These are phyloP conservation scores for Triangularia setosa DNA, from an alignment of 2,329 filamentous ascomycete species.

Conservation along the genomic window DNA sequence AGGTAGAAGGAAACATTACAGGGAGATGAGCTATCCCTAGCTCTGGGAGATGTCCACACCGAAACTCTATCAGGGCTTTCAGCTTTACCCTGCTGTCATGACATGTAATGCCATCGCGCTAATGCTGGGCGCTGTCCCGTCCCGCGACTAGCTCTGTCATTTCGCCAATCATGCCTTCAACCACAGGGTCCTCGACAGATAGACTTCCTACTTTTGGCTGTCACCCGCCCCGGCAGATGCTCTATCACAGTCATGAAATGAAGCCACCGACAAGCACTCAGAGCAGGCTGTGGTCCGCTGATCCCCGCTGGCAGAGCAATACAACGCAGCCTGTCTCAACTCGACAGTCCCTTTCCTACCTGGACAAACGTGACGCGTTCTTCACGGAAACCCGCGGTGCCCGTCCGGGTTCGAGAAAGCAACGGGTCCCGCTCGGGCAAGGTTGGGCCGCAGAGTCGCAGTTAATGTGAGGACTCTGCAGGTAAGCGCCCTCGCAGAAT, in stretches of 20 bases:
- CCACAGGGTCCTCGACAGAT: not conserved
- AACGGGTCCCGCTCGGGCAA: not conserved
- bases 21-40: not conserved
- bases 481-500: constrained; percentile 3
- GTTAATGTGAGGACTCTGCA: not conserved
- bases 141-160: not conserved
- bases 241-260: not conserved
- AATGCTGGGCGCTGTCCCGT: not conserved
- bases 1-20: not conserved
- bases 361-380: not conserved
- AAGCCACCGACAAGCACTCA: not conserved
- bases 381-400: not conserved
- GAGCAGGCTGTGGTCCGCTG: not conserved
- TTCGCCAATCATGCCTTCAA: not conserved
- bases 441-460: not conserved
- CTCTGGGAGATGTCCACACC: not conserved
- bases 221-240: not conserved
- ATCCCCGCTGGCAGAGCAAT: not conserved
- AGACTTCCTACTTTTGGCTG: not conserved
- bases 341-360: not conserved
- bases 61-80: not conserved
- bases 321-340: not conserved
- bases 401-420: not conserved
- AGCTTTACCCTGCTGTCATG: not conserved
- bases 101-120: not conserved